Percentiles rank a stretch among this genome's conserved stretches.
These are phyloP conservation scores for Wallacemonas sp. DNA, from an alignment of 208 protist genomes.

Conservation along the genomic window DNA sequence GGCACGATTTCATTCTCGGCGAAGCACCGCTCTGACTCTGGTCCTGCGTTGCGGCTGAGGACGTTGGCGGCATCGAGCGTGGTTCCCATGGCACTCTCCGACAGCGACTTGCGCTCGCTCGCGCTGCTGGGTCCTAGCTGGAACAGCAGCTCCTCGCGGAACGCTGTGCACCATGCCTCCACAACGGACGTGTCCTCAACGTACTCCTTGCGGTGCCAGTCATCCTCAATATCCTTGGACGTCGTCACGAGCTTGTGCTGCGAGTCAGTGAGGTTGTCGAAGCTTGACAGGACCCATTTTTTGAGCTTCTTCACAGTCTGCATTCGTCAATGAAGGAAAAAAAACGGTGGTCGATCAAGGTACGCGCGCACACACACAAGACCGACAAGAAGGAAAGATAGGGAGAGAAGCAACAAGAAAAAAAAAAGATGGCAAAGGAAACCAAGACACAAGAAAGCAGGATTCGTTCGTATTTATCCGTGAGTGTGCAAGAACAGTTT, in stretches of 20 bases:
- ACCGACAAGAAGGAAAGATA: background rate
- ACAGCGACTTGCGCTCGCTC: conserved; percentile 29
- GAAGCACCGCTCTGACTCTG: conserved; percentile 26
- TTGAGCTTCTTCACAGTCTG: conserved; percentile 8
- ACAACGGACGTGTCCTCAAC: conserved; percentile 29
- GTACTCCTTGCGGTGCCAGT: conserved; percentile 31
- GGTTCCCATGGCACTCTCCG: conserved; percentile 54
- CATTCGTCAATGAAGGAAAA: background rate
- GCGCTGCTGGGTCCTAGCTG: conserved; percentile 22
- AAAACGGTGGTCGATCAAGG: background rate
- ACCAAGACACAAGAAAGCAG: background rate
- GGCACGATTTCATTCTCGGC: conserved; percentile 20
- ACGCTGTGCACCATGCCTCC: conserved; percentile 34
- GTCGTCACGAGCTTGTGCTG: conserved; percentile 56
- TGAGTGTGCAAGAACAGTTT: too few species aligned
- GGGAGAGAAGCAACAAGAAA: conserved; percentile 5
- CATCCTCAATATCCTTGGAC: conserved; percentile 53
- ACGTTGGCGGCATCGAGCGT: conserved; percentile 50
- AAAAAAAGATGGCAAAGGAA: conserved; percentile 3
- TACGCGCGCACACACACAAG: background rate
- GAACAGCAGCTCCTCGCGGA: conserved; percentile 36
- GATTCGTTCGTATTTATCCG: too few species aligned
- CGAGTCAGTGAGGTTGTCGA: conserved; percentile 39
- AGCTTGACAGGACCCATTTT: conserved; percentile 23
- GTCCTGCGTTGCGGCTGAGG: conserved; percentile 28